Evolutionary conservation across 208 protist species (phyloP).

Genomic region (Leishmania martiniquensis): DNA sequence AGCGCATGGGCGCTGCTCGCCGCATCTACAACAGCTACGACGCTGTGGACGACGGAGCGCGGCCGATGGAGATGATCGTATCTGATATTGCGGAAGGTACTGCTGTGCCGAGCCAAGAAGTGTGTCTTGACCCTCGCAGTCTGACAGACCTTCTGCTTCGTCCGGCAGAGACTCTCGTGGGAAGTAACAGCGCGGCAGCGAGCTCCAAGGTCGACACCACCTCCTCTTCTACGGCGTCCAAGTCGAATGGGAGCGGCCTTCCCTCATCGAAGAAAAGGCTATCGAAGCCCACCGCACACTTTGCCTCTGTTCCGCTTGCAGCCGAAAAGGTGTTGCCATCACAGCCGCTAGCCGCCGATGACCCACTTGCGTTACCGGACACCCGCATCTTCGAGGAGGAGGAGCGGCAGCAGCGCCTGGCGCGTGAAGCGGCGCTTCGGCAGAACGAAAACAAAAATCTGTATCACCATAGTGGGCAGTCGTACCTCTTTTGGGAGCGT

Average conservation of each 20-base stretch:
- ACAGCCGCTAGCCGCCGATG: conserved; percentile 39
- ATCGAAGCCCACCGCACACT: not conserved
- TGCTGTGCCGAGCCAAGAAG: conserved; percentile 61
- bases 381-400: conserved; percentile 34
- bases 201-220: not conserved
- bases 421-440: conserved; percentile 17
- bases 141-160: conserved; percentile 76
- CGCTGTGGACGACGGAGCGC: conserved; percentile 46
- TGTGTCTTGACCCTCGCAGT: conserved; percentile 64
- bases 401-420: conserved; percentile 30
- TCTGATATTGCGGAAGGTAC: conserved; percentile 63
- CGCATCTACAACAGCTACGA: conserved; percentile 76
- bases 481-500: conserved; percentile 86
- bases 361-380: conserved; percentile 57
- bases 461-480: conserved; percentile 74
- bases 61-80: conserved; percentile 70
- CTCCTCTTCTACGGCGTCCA: not conserved
- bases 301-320: conserved; percentile 12
- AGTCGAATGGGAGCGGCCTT: not conserved
- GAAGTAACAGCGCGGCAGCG: not conserved
- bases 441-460: conserved; percentile 66
- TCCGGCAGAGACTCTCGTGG: not conserved
- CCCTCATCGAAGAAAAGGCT: not conserved
- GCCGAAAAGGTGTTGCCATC: conserved; percentile 36
- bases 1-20: conserved; percentile 56